A percentile compares a stretch with the other conserved stretches of the same genome.
These are phyloP conservation scores for Chiua virens DNA, from an alignment of 768 basidiomycete genomes.

Conservation along the genomic window DNA sequence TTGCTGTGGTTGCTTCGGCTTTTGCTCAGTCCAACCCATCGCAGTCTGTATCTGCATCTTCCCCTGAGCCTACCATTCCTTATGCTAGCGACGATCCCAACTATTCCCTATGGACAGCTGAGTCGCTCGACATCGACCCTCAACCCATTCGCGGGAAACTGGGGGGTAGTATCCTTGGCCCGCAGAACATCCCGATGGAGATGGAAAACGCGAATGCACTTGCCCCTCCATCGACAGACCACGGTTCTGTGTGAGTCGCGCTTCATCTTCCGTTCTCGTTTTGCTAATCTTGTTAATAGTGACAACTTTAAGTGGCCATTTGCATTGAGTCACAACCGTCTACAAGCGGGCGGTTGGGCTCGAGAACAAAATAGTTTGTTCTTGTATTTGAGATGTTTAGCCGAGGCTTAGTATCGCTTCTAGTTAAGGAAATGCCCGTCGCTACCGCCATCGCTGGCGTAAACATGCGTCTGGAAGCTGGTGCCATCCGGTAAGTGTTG, in stretches of 20 bases:
- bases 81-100: conserved; percentile 49
- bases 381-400: not conserved
- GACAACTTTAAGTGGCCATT: conserved; percentile 65
- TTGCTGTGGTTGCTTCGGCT: conserved; percentile 20
- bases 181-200: conserved; percentile 55
- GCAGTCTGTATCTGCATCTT: conserved; percentile 17
- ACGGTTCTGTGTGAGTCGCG: conserved; percentile 44
- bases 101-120: conserved; percentile 38
- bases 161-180: conserved; percentile 53
- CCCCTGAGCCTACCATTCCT: conserved; percentile 43
- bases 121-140: conserved; percentile 27
- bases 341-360: conserved; percentile 67
- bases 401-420: not conserved
- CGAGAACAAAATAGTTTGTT: conserved; percentile 56
- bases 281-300: conserved; percentile 14
- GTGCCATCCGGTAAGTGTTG: conserved; percentile 38
- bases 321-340: conserved; percentile 56
- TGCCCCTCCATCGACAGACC: conserved; percentile 63
- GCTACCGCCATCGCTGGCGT: conserved; percentile 41
- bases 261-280: not conserved
- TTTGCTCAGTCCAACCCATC: conserved; percentile 21
- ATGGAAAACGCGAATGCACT: conserved; percentile 56
- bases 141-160: conserved; percentile 45
- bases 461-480: conserved; percentile 42
- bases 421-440: conserved; percentile 41